phyloP scores from a whole-genome alignment of 2,329 filamentous ascomycete genomes.

The Fusarium fujikuroi region DNA sequence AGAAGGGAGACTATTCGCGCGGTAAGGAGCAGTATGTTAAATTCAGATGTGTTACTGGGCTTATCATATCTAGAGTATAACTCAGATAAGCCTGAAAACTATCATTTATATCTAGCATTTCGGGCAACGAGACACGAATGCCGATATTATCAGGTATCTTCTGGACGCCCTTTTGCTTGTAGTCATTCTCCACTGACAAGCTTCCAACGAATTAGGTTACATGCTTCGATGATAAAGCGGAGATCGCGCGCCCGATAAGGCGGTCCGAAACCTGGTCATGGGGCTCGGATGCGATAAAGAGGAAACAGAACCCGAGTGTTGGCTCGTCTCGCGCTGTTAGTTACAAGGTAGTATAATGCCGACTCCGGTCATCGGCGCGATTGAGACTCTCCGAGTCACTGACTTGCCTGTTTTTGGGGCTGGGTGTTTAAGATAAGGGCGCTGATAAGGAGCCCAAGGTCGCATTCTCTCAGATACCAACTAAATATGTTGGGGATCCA shows the following conservation, averaged over 20 bases:
- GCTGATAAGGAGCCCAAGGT: not conserved
- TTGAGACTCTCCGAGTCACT: not conserved
- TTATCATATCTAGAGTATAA: not conserved
- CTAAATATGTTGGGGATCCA: not conserved
- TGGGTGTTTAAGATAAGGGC: not conserved
- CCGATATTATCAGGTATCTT: not conserved
- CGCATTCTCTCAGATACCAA: not conserved
- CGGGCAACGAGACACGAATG: not conserved
- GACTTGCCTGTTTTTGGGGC: not conserved
- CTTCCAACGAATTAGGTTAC: slow-evolving; percentile 3
- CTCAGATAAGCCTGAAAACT: not conserved
- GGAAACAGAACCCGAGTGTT: slow-evolving; percentile 24
- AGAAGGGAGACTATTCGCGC: not conserved
- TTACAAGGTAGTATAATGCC: not conserved
- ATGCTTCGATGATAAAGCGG: not conserved
- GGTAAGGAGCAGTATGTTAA: too few species aligned
- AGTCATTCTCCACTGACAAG: not conserved
- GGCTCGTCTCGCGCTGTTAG: not conserved
- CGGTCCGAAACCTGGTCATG: slow-evolving; percentile 13
- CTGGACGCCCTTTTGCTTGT: slow-evolving; percentile 20
- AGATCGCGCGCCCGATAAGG: slow-evolving; percentile 3
- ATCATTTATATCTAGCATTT: slow-evolving; percentile 5
- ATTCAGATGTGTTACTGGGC: not conserved
- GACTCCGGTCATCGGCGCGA: not conserved
- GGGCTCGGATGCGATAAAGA: not conserved